A percentile compares a stretch with the other conserved stretches of the same genome.
Conservation (phyloP, 2,329 filamentous ascomycete genomes). For the Exophiala phaeomuriformis region DNA sequence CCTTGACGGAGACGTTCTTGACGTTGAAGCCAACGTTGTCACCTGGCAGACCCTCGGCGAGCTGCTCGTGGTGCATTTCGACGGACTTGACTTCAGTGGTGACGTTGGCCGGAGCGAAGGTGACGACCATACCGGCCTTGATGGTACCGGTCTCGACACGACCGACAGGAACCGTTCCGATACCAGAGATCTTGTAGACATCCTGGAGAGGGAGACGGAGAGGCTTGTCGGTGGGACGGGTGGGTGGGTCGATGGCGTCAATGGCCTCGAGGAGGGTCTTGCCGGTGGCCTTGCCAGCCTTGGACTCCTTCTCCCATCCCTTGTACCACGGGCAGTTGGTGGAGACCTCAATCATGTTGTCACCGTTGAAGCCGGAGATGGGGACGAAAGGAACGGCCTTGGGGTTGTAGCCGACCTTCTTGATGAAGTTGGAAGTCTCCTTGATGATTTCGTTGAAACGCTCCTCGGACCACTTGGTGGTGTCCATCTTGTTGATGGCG, state of each 20-base stretch:
- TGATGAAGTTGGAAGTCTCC: constrained; percentile 99
- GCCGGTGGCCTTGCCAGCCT: constrained; percentile 73
- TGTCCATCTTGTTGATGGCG: constrained; percentile 99
- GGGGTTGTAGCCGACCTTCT: constrained; percentile 99
- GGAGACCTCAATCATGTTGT: constrained; percentile 95
- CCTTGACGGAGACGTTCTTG: constrained; percentile 99
- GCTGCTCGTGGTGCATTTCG: constrained; percentile 99
- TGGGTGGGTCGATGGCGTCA: constrained; percentile 85
- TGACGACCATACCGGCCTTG: constrained; percentile 77
- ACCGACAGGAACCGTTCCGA: constrained; percentile 98
- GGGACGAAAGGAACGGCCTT: constrained; percentile 97
- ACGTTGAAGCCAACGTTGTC: constrained; percentile 99
- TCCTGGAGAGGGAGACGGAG: constrained; percentile 99
- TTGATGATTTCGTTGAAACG: constrained; percentile 99
- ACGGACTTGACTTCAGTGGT: constrained; percentile 99
- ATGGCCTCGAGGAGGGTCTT: constrained; percentile 99
- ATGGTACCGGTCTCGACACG: constrained; percentile 99
- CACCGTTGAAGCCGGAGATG: constrained; percentile 99
- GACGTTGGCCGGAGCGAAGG: constrained; percentile 96
- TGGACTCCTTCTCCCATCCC: constrained; percentile 99
- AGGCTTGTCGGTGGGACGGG: constrained; percentile 96
- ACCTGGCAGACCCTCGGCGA: constrained; percentile 86
- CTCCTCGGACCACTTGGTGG: constrained; percentile 92
- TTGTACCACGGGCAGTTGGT: constrained; percentile 99
- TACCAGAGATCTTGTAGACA: constrained; percentile 99